Evolutionary conservation across 2,329 filamentous ascomycete genomes (phyloP).

Genomic region (Rhynchosporium graminicola): DNA sequence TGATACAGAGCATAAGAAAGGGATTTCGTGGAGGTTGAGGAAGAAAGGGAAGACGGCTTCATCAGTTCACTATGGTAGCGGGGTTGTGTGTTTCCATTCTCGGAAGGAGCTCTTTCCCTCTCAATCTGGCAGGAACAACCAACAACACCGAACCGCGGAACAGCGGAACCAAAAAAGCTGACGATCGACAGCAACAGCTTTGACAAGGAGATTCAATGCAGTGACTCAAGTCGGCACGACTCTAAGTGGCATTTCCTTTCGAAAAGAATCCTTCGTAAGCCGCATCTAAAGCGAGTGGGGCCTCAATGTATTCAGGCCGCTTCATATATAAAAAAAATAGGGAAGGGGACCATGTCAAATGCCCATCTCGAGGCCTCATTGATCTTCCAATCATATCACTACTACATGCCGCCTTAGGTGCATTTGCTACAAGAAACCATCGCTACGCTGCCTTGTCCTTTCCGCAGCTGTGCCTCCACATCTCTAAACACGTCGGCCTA

Average conservation of each 20-base stretch:
- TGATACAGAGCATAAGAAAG: no score
- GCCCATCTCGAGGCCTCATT: background rate
- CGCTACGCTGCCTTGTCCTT: background rate
- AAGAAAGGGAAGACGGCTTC: background rate
- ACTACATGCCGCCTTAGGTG: background rate
- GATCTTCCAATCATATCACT: background rate
- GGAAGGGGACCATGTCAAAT: background rate
- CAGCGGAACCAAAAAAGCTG: background rate
- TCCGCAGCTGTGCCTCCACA: background rate
- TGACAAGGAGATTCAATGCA: background rate
- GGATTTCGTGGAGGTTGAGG: background rate
- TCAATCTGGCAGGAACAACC: background rate
- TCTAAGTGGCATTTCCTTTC: no score
- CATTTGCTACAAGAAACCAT: constrained; percentile 5
- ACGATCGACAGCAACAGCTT: background rate
- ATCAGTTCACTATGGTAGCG: background rate
- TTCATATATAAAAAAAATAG: no score
- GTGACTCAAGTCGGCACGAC: no score
- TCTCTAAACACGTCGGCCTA: background rate
- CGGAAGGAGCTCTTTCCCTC: background rate
- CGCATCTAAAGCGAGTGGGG: no score
- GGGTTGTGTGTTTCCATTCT: background rate
- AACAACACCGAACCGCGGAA: background rate
- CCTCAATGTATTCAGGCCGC: no score
- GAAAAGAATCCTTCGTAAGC: no score